A percentile compares a stretch with the other conserved stretches of the same genome.
phyloP scores from a whole-genome alignment of 2,329 filamentous ascomycete genomes.

The Nemania abortiva region DNA sequence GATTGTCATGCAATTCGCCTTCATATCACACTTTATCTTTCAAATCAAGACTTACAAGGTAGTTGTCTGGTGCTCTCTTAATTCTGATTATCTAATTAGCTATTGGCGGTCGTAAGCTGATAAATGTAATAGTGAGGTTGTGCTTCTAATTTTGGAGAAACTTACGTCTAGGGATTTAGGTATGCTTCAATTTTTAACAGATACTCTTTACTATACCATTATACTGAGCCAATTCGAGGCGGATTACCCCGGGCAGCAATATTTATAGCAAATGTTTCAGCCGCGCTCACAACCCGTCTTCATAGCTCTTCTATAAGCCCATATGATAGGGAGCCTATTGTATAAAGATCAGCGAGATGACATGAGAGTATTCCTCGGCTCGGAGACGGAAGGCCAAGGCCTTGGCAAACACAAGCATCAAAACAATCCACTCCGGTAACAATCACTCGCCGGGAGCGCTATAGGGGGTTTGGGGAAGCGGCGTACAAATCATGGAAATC shows the following conservation, averaged over 20 bases:
- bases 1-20: neutral
- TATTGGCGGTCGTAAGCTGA: neutral
- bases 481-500: too few species aligned
- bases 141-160: too few species aligned
- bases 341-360: neutral
- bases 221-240: neutral
- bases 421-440: too few species aligned
- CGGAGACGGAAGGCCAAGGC: neutral
- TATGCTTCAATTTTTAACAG: neutral
- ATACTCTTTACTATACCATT: neutral
- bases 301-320: neutral
- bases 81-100: neutral
- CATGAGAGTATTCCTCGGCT: neutral
- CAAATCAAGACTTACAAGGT: neutral
- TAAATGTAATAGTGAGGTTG: too few species aligned
- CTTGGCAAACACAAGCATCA: too few species aligned
- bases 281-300: neutral
- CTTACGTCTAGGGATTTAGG: neutral
- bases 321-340: neutral
- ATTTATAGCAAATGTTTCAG: neutral
- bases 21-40: neutral
- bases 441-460: too few species aligned
- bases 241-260: neutral
- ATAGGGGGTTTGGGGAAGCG: too few species aligned
- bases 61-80: neutral